Percentiles rank a stretch among this genome's conserved stretches.
These are phyloP conservation scores for Abelmoschus esculentus DNA, from an alignment of 345 rosid species.

Conservation along the genomic window DNA sequence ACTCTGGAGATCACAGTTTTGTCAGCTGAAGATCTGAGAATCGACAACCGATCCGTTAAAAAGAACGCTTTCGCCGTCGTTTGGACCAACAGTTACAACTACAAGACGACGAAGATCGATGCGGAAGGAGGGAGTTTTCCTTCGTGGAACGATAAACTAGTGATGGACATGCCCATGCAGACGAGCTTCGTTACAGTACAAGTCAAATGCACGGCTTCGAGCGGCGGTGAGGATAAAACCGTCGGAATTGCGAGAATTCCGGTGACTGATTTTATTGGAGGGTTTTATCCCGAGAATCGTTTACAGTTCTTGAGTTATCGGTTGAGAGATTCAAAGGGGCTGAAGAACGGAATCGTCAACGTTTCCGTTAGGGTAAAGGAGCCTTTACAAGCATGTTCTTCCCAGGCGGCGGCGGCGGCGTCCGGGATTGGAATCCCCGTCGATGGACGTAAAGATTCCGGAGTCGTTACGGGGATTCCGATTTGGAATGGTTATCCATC, in stretches of 20 bases:
- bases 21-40: constrained; percentile 49
- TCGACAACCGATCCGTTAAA: constrained; percentile 34
- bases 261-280: constrained; percentile 48
- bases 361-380: constrained; percentile 47
- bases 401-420: constrained; percentile 1
- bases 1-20: constrained; percentile 42
- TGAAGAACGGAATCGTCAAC: constrained; percentile 50
- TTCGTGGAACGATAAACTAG: constrained; percentile 48
- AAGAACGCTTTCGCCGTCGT: constrained; percentile 30
- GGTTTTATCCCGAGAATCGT: constrained; percentile 37
- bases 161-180: constrained; percentile 31
- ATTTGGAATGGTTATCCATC: constrained; percentile 25
- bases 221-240: constrained; percentile 18
- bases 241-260: constrained; percentile 47
- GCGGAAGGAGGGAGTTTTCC: constrained; percentile 40
- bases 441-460: constrained; percentile 1
- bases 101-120: constrained; percentile 15
- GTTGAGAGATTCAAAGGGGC: constrained; percentile 36
- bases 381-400: constrained; percentile 15
- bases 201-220: constrained; percentile 28
- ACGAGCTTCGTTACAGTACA: constrained; percentile 30
- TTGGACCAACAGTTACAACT: constrained; percentile 17
- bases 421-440: constrained; percentile 12
- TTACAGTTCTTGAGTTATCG: constrained; percentile 67
- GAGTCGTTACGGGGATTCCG: constrained; percentile 44